phyloP scores from a whole-genome alignment of 108 stramenopile genomes.

The Schizochytrium sp. region DNA sequence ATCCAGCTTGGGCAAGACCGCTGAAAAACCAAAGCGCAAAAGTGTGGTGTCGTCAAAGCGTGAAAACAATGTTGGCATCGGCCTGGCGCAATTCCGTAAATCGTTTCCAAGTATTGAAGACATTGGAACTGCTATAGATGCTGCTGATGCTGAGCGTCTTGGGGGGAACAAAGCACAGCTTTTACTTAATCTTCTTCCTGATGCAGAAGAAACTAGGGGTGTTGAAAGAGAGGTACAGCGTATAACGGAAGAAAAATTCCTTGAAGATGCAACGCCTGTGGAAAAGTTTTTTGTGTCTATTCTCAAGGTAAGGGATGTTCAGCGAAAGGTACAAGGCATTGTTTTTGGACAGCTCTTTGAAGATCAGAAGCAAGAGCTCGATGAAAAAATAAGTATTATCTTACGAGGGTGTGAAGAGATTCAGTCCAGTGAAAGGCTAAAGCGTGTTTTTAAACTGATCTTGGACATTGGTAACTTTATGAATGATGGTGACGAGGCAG shows the following conservation, averaged over 20 bases:
- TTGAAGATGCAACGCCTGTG: constrained; percentile 14
- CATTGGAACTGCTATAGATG: constrained; percentile 8
- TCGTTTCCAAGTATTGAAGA: not conserved
- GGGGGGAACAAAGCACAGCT: not conserved
- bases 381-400: not conserved
- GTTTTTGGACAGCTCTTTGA: constrained; percentile 9
- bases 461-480: constrained; percentile 47
- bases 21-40: not conserved
- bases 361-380: not conserved
- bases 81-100: constrained; percentile 14
- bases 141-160: constrained; percentile 36
- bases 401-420: constrained; percentile 44
- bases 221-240: not conserved
- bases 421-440: constrained; percentile 6
- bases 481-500: constrained; percentile 63
- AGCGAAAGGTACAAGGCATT: constrained; percentile 29
- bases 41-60: constrained; percentile 53
- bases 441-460: constrained; percentile 13
- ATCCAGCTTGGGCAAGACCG: not conserved
- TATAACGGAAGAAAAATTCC: not conserved
- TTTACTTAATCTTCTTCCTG: constrained; percentile 23
- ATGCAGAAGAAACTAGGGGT: not conserved
- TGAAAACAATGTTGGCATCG: constrained; percentile 33
- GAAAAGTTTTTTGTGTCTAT: constrained; percentile 32
- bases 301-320: not conserved